Evolutionary conservation across 2,329 filamentous ascomycete species (phyloP), one percentile per base, ranked within the genome.

Genomic region (Alternaria ethzedia): DNA sequence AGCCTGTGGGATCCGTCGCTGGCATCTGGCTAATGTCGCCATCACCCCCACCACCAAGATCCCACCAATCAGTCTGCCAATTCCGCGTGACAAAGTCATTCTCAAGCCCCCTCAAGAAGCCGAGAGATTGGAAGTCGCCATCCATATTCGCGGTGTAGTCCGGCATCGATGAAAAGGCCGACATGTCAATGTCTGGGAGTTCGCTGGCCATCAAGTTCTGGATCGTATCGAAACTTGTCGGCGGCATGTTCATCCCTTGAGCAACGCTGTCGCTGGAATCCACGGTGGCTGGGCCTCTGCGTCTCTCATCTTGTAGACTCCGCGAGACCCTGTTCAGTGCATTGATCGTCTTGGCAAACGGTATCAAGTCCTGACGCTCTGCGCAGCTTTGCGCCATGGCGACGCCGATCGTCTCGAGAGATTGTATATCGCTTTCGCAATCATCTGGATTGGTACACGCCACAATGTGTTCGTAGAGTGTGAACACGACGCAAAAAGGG

Each of bases 51-150:
- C 66, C 59, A 23, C 62, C 59, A 28, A 71, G 63, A 63, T 78
- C 72, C 75, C 73, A 78, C 73, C 72, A 75, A 17, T 62, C 54
- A 25, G 70, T 68, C 50, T 74, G 66, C 74, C 74, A 78, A 23
- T 75, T 78, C 12, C 70, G 59, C 10, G 64, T 64, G n/a, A 74
- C 68, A 30, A 77, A 70, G 25, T 77, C 74, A n/a, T 63, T 75
- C 41, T 78, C 75, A 28, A 78, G 49, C 2, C 74, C 74, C 7
- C 75, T 56, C 2, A 78, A 70, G 20, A 74, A 73, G 3, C 65
- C 69, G 5, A 71, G 59, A 7, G 74, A 69, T 49, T 76, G 68
- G n/a, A 70, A 65, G 15, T 67, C 67, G 13, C 67, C 72, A 8
- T 71, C 69, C 28, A 66, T 41, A 4, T 62, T 69, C 45, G 65